A percentile compares a stretch with the other conserved stretches of the same genome.
phyloP scores from a whole-genome alignment of 2,329 filamentous ascomycete genomes.

The Fusarium incarnatum region DNA sequence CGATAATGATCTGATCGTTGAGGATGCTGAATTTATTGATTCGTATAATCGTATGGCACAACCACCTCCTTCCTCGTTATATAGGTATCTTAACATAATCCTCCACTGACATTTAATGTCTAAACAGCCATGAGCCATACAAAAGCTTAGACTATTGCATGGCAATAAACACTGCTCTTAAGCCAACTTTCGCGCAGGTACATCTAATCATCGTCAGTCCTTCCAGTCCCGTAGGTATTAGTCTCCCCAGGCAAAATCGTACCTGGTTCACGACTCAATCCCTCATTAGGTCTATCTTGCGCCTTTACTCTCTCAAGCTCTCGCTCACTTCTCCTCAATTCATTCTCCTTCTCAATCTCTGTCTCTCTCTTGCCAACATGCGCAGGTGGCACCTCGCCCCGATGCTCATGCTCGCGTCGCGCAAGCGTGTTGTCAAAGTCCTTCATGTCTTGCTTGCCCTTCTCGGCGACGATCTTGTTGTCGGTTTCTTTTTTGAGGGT shows the following conservation, averaged over 20 bases:
- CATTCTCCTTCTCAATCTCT: background rate
- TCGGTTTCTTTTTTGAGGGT: background rate
- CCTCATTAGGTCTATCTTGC: conserved; percentile 13
- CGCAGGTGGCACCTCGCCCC: conserved; percentile 16
- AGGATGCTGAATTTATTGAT: too few species aligned
- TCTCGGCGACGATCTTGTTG: conserved; percentile 26
- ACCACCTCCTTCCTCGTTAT: too few species aligned
- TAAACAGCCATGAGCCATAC: too few species aligned
- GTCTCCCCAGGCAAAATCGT: conserved; percentile 14
- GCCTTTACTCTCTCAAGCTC: background rate
- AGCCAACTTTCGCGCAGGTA: background rate
- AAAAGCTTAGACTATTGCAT: too few species aligned
- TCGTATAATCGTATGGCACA: too few species aligned
- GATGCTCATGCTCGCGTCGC: conserved; percentile 33
- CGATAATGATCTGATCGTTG: rapidly evolving
- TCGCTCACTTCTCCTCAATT: background rate
- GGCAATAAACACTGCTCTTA: background rate
- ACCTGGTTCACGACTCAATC: conserved; percentile 20
- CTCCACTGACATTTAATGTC: too few species aligned
- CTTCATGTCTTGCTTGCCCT: conserved; percentile 38
- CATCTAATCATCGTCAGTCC: background rate
- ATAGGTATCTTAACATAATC: too few species aligned
- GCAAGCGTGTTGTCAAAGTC: conserved; percentile 36
- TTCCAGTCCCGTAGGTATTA: conserved; percentile 15
- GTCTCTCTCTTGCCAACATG: conserved; percentile 4